Conservation (phyloP, 1,139 yeast genomes). For the Pichia sp. region DNA sequence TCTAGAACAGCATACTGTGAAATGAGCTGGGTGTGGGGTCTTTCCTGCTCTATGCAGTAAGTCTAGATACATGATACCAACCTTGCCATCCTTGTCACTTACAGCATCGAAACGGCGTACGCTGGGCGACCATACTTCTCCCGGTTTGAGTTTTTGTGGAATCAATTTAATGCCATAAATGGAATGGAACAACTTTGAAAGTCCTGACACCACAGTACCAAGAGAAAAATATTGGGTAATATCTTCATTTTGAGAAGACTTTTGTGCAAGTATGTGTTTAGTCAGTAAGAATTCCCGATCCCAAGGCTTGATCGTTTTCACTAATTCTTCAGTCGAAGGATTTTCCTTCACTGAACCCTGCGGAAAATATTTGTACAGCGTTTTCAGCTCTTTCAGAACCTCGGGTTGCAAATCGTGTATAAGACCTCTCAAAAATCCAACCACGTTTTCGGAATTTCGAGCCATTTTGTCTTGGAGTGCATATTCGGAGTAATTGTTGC, state of each 20-base stretch:
- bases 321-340: conserved; percentile 36
- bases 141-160: conserved; percentile 44
- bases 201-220: conserved; percentile 83
- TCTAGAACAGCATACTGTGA: conserved; percentile 93
- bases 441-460: conserved; percentile 70
- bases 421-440: conserved; percentile 59
- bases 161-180: conserved; percentile 79
- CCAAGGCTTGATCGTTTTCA: conserved; percentile 71
- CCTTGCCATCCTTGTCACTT: conserved; percentile 51
- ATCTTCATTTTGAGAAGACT: conserved; percentile 36
- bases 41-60: conserved; percentile 60
- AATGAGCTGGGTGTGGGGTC: conserved; percentile 82
- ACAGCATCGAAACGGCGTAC: conserved; percentile 78
- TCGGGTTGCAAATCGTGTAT: conserved; percentile 49
- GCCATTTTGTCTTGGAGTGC: conserved; percentile 92
- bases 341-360: conserved; percentile 29
- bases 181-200: conserved; percentile 62
- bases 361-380: conserved; percentile 26
- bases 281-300: conserved; percentile 74
- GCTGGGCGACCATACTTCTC: conserved; percentile 90
- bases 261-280: conserved; percentile 31
- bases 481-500: conserved; percentile 68
- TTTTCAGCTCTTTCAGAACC: conserved; percentile 57
- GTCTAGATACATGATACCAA: conserved; percentile 69
- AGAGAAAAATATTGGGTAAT: conserved; percentile 69